Percentiles rank a stretch among this genome's conserved stretches.
Evolutionary conservation across 768 basidiomycete species (phyloP).

Genomic region (Tephrocybe sp.): DNA sequence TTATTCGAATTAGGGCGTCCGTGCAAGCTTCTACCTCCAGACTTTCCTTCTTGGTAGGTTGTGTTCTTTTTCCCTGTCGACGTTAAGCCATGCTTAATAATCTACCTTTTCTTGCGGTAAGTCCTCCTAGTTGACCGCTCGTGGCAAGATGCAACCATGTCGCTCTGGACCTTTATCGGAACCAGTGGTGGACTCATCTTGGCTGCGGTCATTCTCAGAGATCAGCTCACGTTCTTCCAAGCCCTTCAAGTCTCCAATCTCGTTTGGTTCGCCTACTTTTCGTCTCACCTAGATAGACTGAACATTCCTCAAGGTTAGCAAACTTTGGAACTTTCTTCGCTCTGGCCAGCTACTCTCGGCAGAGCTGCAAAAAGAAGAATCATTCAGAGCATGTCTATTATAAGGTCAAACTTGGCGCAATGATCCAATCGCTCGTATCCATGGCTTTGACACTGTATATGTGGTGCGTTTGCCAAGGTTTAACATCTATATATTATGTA

Average conservation of each 20-base stretch:
- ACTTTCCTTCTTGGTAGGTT: conserved; percentile 23
- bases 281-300: background rate
- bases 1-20: conserved; percentile 25
- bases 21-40: conserved; percentile 30
- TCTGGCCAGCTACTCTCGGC: conserved; percentile 38
- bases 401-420: conserved; percentile 35
- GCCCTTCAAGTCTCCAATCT: conserved; percentile 39
- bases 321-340: conserved; percentile 41
- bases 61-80: background rate
- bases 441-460: conserved; percentile 36
- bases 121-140: conserved; percentile 40
- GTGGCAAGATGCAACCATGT: conserved; percentile 35
- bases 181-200: conserved; percentile 38
- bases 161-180: conserved; percentile 41
- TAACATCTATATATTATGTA: background rate
- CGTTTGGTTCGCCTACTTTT: conserved; percentile 29
- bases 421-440: conserved; percentile 35
- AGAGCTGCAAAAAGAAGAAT: conserved; percentile 13
- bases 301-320: conserved; percentile 28
- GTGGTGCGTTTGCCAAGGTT: conserved; percentile 23
- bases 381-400: conserved; percentile 13
- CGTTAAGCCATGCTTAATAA: background rate
- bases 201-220: conserved; percentile 32
- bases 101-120: conserved; percentile 8
- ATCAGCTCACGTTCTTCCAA: conserved; percentile 35